phyloP scores from a whole-genome alignment of 2,329 filamentous ascomycete species.

The Amylocarpus encephaloides region DNA sequence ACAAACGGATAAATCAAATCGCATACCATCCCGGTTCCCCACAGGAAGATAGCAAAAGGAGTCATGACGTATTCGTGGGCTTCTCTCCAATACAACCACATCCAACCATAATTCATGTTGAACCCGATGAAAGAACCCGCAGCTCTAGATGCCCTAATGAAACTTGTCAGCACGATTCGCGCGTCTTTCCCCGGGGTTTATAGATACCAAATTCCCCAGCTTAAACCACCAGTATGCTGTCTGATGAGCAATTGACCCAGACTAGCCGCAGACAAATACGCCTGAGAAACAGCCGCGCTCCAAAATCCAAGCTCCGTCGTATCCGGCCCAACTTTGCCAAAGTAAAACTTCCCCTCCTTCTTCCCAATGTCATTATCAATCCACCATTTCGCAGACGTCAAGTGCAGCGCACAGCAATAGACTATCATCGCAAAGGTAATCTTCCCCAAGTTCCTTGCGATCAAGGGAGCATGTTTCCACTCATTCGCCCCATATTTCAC shows the following conservation, averaged over 20 bases:
- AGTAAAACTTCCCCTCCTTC: slow-evolving; percentile 31
- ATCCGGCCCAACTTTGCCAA: slow-evolving; percentile 38
- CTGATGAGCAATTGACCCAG: slow-evolving; percentile 39
- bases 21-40: slow-evolving; percentile 35
- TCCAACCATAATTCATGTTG: slow-evolving; percentile 33
- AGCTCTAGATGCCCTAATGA: slow-evolving; percentile 39
- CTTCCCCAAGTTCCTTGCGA: slow-evolving; percentile 37
- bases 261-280: slow-evolving; percentile 44
- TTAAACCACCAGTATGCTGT: slow-evolving; percentile 43
- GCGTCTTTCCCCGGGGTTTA: background rate
- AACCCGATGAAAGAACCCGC: slow-evolving; percentile 39
- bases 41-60: slow-evolving; percentile 39
- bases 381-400: slow-evolving; percentile 43
- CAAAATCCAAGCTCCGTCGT: slow-evolving; percentile 37
- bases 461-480: slow-evolving; percentile 37
- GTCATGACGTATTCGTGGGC: slow-evolving; percentile 42
- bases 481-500: slow-evolving; percentile 39
- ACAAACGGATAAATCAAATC: slow-evolving; percentile 42
- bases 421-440: slow-evolving; percentile 35
- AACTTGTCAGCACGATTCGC: background rate
- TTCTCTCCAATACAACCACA: slow-evolving; percentile 48
- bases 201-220: slow-evolving; percentile 45
- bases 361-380: slow-evolving; percentile 42
- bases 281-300: slow-evolving; percentile 13
- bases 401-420: slow-evolving; percentile 36